Evolutionary conservation across 768 basidiomycete genomes (phyloP).

Genomic region (Hypsizygus marmoreus): DNA sequence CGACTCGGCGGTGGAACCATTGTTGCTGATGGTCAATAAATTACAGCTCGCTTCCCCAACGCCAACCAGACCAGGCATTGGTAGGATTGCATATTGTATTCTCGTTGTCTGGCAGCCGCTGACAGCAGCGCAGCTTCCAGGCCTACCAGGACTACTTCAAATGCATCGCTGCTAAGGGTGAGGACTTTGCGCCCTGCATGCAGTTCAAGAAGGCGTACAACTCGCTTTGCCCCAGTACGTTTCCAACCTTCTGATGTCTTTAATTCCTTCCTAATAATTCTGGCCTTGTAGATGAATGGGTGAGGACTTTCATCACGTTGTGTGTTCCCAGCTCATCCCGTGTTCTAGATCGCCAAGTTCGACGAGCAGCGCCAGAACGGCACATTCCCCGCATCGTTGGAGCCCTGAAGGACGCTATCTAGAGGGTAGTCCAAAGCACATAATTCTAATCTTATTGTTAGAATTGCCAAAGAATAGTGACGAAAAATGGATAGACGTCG

Average conservation of each 20-base stretch:
- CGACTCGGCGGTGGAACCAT: conserved; percentile 63
- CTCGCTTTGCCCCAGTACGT: conserved; percentile 96
- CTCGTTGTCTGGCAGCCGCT: conserved; percentile 14
- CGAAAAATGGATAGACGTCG: conserved; percentile 15
- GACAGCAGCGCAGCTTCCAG: conserved; percentile 64
- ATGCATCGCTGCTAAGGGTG: conserved; percentile 95
- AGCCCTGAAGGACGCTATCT: conserved; percentile 40
- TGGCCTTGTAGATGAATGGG: conserved; percentile 81
- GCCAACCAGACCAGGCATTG: conserved; percentile 97
- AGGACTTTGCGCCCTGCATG: conserved; percentile 98
- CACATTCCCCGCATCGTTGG: conserved; percentile 89
- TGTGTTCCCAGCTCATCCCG: conserved; percentile 5
- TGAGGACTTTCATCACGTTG: conserved; percentile 32
- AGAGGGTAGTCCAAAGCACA: not conserved
- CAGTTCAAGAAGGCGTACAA: conserved; percentile 97
- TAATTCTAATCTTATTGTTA: conserved; percentile 6
- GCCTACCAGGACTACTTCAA: conserved; percentile 99
- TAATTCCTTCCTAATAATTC: conserved; percentile 5
- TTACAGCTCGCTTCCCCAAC: conserved; percentile 83
- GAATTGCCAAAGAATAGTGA: no score
- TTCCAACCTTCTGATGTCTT: conserved; percentile 3
- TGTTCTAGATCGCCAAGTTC: conserved; percentile 74
- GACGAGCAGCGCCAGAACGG: conserved; percentile 95
- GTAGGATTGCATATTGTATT: conserved; percentile 27
- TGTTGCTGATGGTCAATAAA: conserved; percentile 44